These are phyloP conservation scores for Magnusiomyces sp. DNA, from an alignment of 1,139 yeast species.

Conservation along the genomic window DNA sequence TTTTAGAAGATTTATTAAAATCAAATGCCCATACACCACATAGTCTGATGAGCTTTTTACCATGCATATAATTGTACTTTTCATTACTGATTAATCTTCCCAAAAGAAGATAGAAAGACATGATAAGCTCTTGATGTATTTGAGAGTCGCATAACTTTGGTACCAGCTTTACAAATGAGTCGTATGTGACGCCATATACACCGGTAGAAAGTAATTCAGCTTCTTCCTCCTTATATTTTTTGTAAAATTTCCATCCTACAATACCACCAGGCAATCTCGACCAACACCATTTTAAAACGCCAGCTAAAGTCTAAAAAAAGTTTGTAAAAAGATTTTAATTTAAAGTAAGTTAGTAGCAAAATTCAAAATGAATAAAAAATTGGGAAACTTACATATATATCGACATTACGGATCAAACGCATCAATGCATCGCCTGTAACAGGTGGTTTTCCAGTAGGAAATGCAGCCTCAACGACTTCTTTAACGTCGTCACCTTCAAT, in stretches of 20 bases:
- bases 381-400: conserved; percentile 20
- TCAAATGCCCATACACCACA: conserved; percentile 88
- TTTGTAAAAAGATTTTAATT: background rate
- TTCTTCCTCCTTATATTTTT: conserved; percentile 59
- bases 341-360: background rate
- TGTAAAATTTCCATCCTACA: conserved; percentile 79
- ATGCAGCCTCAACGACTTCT: conserved; percentile 21
- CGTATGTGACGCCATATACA: conserved; percentile 45
- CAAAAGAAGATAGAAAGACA: conserved; percentile 74
- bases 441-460: conserved; percentile 22
- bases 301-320: conserved; percentile 44
- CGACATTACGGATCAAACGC: conserved; percentile 25
- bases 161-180: conserved; percentile 68
- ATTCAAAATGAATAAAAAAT: background rate
- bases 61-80: conserved; percentile 67
- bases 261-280: conserved; percentile 69
- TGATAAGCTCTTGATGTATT: conserved; percentile 82
- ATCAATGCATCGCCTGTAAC: conserved; percentile 25
- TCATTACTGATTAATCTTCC: conserved; percentile 80
- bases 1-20: conserved; percentile 26
- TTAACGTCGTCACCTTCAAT: conserved; percentile 22
- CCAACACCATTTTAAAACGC: conserved; percentile 78
- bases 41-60: conserved; percentile 71
- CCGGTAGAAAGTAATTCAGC: conserved; percentile 21
- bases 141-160: conserved; percentile 77